These are phyloP conservation scores for Podaxis mareebaensis DNA, from an alignment of 768 basidiomycete species.

Conservation along the genomic window DNA sequence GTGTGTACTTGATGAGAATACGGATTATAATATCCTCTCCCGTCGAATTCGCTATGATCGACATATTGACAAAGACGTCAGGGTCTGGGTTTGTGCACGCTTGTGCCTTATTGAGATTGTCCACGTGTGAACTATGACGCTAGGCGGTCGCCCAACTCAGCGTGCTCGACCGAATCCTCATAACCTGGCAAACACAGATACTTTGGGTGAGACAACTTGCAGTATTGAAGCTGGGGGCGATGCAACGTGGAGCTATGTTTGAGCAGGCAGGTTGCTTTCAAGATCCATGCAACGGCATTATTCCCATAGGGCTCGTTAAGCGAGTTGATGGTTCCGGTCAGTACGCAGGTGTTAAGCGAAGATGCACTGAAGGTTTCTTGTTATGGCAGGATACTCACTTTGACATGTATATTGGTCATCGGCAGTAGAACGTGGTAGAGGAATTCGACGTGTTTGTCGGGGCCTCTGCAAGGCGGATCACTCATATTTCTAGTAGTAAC, in stretches of 20 bases:
- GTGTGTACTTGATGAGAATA: conserved; percentile 10
- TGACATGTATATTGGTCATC: conserved; percentile 4
- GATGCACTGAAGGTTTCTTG: neutral
- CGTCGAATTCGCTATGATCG: conserved; percentile 14
- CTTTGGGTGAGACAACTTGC: neutral
- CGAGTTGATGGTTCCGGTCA: conserved; percentile 12
- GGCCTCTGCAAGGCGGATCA: conserved; percentile 11
- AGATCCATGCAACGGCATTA: neutral
- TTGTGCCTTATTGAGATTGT: neutral
- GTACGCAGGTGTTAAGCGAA: conserved; percentile 15
- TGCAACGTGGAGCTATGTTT: neutral
- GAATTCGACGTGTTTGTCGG: neutral
- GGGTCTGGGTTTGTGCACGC: neutral
- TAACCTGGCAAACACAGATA: neutral
- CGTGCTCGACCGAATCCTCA: neutral
- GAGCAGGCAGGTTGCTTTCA: neutral
- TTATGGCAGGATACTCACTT: neutral
- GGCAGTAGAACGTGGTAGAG: conserved; percentile 14
- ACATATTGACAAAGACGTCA: neutral
- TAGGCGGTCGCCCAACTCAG: neutral
- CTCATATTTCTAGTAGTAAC: neutral
- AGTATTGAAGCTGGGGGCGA: neutral
- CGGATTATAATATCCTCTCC: neutral
- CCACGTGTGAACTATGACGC: neutral
- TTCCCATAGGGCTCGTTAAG: conserved; percentile 13